These are phyloP conservation scores for Fusarium burgessii DNA, from an alignment of 2,329 filamentous ascomycete genomes.

Conservation along the genomic window DNA sequence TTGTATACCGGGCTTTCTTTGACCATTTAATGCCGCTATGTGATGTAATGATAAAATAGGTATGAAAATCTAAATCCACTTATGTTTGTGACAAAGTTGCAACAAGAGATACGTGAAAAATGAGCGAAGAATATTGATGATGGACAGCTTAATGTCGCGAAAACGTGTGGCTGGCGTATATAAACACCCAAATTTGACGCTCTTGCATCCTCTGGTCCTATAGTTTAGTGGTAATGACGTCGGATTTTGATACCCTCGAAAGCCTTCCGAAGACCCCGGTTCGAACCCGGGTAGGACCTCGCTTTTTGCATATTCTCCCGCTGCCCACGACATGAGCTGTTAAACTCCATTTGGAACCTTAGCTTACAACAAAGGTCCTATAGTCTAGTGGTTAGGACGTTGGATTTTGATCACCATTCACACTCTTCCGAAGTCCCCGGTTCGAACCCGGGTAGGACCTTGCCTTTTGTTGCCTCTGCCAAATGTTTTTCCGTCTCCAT, in stretches of 20 bases:
- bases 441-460: conserved; percentile 36
- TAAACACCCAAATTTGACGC: not conserved
- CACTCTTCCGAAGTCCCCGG: conserved; percentile 25
- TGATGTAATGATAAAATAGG: not conserved
- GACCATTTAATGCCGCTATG: not conserved
- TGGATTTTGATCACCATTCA: conserved; percentile 24
- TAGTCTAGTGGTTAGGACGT: conserved; percentile 35
- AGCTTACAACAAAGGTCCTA: not conserved
- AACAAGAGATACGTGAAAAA: not conserved
- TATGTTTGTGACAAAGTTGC: fast-evolving
- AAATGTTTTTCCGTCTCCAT: not conserved
- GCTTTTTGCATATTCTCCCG: not conserved
- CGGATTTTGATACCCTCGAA: conserved; percentile 26
- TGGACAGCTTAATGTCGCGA: fast-evolving
- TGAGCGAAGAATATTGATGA: fast-evolving
- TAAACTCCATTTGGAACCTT: fast-evolving
- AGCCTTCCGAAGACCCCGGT: conserved; percentile 34
- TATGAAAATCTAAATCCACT: too few species aligned
- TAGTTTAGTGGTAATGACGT: conserved; percentile 37
- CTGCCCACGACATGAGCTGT: fast-evolving
- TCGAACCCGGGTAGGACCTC: conserved; percentile 35
- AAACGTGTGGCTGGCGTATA: fast-evolving
- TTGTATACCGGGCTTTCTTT: not conserved
- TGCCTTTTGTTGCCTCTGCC: not conserved
- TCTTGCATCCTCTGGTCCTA: conserved; percentile 8